phyloP scores from a whole-genome alignment of 192 early-diverging fungal species.

The Martensiomyces pterosporus region DNA sequence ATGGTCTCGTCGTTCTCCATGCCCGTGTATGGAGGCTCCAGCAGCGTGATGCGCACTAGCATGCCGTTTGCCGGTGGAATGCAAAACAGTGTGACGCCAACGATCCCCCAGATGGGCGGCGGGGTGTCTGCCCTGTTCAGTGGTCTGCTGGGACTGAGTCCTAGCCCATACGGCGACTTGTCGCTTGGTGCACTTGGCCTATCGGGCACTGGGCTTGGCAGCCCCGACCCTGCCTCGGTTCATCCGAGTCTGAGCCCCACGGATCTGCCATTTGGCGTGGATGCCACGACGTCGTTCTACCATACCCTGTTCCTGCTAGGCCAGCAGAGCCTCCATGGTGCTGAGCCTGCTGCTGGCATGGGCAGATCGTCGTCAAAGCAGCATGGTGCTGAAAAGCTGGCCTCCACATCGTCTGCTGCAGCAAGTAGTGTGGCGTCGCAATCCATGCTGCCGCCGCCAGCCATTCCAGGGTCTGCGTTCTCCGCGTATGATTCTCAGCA shows the following conservation, averaged over 20 bases:
- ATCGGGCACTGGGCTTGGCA: background rate
- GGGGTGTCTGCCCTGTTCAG: constrained; percentile 21
- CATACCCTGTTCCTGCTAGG: constrained; percentile 25
- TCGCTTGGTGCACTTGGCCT: constrained; percentile 11
- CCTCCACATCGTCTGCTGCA: too few relatives aligned
- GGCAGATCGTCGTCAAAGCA: background rate
- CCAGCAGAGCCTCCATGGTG: constrained; percentile 8
- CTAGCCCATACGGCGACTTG: constrained; percentile 7
- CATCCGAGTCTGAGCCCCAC: constrained; percentile 4
- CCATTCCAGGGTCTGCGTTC: constrained; percentile 10
- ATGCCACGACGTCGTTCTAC: constrained; percentile 16
- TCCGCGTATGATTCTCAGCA: constrained; percentile 6
- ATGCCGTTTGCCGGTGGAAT: too few relatives aligned
- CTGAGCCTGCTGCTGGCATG: constrained; percentile 1
- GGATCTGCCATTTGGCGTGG: constrained; percentile 9
- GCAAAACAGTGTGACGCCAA: too few relatives aligned
- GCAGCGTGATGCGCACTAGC: too few relatives aligned
- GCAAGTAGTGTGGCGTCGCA: too few relatives aligned
- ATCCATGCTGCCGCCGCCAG: constrained; percentile 4
- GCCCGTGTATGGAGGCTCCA: too few relatives aligned
- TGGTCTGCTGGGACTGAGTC: constrained; percentile 17
- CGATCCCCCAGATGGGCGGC: constrained; percentile 12
- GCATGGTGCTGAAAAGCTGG: too few relatives aligned
- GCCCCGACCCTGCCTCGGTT: background rate
- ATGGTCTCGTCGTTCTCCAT: background rate